These are phyloP conservation scores for Entelexis paramagnoliae DNA, from an alignment of 1,139 yeast species.

Conservation along the genomic window DNA sequence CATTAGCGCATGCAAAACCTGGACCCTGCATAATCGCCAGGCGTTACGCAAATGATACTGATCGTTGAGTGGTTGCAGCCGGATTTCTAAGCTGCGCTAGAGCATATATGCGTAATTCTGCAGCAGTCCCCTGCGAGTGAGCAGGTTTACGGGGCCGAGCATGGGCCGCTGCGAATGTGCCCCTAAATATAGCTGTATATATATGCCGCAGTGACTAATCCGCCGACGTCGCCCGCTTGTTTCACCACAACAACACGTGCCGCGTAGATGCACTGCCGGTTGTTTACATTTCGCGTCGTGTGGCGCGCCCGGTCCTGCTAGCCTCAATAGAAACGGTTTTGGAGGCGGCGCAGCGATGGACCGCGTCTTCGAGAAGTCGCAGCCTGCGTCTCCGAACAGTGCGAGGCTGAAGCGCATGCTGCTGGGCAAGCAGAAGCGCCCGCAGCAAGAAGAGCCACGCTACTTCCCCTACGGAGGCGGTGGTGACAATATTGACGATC, in stretches of 20 bases:
- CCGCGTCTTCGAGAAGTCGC: constrained; percentile 3
- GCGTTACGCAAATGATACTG: neutral
- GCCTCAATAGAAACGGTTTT: neutral
- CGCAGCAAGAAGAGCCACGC: neutral
- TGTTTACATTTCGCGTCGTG: neutral
- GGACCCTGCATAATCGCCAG: neutral
- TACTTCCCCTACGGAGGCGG: constrained; percentile 8
- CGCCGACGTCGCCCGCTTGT: too few relatives aligned
- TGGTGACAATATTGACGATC: neutral
- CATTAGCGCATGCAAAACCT: neutral
- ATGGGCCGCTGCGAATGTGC: too few relatives aligned
- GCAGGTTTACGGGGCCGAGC: too few relatives aligned
- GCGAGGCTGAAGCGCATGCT: neutral
- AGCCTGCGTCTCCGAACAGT: neutral
- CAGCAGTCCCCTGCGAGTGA: too few relatives aligned
- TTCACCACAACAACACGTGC: too few relatives aligned
- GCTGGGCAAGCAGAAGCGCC: constrained; percentile 2
- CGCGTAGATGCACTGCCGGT: too few relatives aligned
- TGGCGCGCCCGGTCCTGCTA: neutral
- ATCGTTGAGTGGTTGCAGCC: too few relatives aligned
- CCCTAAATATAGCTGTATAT: too few relatives aligned
- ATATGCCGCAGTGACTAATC: too few relatives aligned
- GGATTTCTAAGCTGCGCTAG: too few relatives aligned
- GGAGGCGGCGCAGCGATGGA: neutral
- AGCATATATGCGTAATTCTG: too few relatives aligned